Conservation (phyloP, 441 rosid species). For the Euphorbia corollata region DNA sequence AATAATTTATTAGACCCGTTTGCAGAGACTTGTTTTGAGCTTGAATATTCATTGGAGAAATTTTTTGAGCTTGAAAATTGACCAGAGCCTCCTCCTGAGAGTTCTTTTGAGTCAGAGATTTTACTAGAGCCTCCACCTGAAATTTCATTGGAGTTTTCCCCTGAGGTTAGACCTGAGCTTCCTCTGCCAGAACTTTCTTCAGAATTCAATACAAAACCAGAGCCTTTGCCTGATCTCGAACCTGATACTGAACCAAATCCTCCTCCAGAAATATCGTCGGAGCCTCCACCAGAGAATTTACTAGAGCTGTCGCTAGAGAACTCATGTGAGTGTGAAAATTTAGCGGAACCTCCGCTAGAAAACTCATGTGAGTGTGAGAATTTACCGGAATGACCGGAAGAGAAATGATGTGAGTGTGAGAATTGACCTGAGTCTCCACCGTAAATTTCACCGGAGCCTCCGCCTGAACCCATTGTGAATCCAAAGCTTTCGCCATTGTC, state of each 20-base stretch:
- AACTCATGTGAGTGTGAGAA: no score
- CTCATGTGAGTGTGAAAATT: no score
- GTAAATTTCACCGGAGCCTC: no score
- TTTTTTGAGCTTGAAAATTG: not conserved
- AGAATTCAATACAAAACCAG: not conserved
- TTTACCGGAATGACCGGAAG: no score
- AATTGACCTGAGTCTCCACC: no score
- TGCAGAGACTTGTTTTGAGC: not conserved
- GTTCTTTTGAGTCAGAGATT: not conserved
- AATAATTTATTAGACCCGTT: not conserved
- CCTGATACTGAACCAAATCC: not conserved
- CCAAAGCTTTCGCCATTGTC: not conserved
- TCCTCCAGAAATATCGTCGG: no score
- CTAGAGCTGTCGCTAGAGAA: no score
- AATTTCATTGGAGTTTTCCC: not conserved
- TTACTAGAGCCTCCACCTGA: not conserved
- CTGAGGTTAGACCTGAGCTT: no score
- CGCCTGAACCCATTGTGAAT: no score
- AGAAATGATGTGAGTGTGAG: no score
- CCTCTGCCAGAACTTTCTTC: not conserved
- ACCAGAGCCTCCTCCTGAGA: not conserved
- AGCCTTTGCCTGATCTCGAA: not conserved
- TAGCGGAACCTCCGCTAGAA: no score
- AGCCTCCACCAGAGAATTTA: no score
- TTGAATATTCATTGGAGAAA: not conserved